Evolutionary conservation across 2,329 filamentous ascomycete genomes (phyloP).

Genomic region (Claviceps sp.): DNA sequence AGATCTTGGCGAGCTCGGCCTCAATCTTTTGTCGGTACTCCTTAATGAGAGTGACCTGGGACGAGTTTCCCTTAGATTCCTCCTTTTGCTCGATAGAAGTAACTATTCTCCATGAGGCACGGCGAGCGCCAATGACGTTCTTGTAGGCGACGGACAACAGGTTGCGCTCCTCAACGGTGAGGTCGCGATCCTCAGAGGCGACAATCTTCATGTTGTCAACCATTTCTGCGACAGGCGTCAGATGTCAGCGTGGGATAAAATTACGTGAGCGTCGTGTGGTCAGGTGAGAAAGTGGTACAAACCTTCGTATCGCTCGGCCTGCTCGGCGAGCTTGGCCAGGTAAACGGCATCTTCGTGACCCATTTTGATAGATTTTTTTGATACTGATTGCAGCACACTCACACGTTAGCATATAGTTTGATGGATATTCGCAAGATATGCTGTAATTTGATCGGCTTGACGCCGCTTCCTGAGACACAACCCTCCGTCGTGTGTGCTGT

Average conservation of each 20-base stretch:
- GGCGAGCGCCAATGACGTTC: constrained; percentile 94
- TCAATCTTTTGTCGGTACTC: constrained; percentile 99
- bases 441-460: neutral
- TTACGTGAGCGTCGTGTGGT: neutral
- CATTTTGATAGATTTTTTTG: constrained; percentile 50
- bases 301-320: constrained; percentile 99
- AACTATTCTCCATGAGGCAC: constrained; percentile 96
- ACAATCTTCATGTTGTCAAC: constrained; percentile 99
- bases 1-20: constrained; percentile 91
- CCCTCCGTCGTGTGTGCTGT: neutral
- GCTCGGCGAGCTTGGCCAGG: constrained; percentile 99
- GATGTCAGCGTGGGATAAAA: constrained; percentile 13
- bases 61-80: constrained; percentile 94
- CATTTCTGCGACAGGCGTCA: constrained; percentile 56
- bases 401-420: constrained; percentile 1
- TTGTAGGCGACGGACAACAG: constrained; percentile 97
- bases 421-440: neutral
- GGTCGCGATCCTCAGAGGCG: constrained; percentile 71
- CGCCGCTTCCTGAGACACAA: neutral
- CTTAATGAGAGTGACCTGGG: constrained; percentile 84
- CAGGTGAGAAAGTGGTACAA: constrained; percentile 23
- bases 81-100: constrained; percentile 99
- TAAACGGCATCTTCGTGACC: constrained; percentile 99
- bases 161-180: constrained; percentile 92
- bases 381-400: neutral